Percentiles rank a stretch among this genome's conserved stretches.
Evolutionary conservation across 2,329 filamentous ascomycete species (phyloP).

Genomic region (Dryadomyces sulphureus): DNA sequence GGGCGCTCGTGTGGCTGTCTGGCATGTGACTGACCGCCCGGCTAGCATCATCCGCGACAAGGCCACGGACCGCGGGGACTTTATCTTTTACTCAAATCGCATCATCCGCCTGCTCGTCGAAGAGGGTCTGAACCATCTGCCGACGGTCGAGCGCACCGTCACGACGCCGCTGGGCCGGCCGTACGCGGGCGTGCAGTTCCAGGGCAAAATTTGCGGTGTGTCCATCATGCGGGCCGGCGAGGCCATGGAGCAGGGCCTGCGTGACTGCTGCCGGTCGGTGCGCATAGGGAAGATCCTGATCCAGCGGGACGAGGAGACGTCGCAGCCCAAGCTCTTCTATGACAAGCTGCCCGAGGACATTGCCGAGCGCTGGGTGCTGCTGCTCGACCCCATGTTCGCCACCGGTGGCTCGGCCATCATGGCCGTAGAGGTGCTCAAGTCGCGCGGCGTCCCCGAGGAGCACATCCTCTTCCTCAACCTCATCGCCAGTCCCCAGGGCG

Average conservation of each 20-base stretch:
- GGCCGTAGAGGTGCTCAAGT: conserved; percentile 86
- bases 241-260: conserved; percentile 92
- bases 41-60: conserved; percentile 86
- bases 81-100: conserved; percentile 98
- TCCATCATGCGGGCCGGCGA: conserved; percentile 98
- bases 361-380: conserved; percentile 76
- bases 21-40: background rate
- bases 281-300: conserved; percentile 98
- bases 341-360: conserved; percentile 96
- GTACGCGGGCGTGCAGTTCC: conserved; percentile 85
- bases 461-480: conserved; percentile 92
- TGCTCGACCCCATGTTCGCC: conserved; percentile 98
- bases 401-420: conserved; percentile 94
- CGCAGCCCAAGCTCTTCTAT: conserved; percentile 86
- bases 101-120: conserved; percentile 95
- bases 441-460: conserved; percentile 83
- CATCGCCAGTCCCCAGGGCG: conserved; percentile 91
- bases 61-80: conserved; percentile 80
- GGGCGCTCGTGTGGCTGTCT: background rate
- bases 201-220: conserved; percentile 96
- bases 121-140: conserved; percentile 92
- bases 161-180: conserved; percentile 79
- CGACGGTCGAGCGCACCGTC: conserved; percentile 75
- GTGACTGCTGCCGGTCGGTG: conserved; percentile 95
- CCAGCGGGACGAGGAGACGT: conserved; percentile 90